Evolutionary conservation across 176 grass and related monocot genomes (phyloP), one percentile per base, ranked within the genome.

Genomic region (Oryza nivara): DNA sequence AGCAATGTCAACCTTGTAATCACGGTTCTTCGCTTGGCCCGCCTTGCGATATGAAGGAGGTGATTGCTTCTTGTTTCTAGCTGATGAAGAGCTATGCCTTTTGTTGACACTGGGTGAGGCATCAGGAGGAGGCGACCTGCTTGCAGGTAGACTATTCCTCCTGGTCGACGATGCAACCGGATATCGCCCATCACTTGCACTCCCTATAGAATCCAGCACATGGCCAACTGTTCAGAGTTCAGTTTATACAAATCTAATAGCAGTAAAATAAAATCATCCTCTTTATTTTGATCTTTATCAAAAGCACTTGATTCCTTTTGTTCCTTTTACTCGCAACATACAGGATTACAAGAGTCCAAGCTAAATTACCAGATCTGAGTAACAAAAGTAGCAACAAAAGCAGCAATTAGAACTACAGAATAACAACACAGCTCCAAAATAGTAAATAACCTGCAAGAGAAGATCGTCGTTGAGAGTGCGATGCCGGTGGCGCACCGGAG

Each of bases 21-120:
- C 88, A 3, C 87, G 63, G n/a, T 80, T 91, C 74, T 90, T 90
- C 6, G 83, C 73, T 78, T 86, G 88, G 56, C 67, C 67, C n/a
- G 70, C 85, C 41, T 85, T 91, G 25, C 41, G 28, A 30, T 77
- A 51, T 75, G 84, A 88, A 82, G 92, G 76, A 1, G 89, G 89
- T 0, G 96, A 95, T 26, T 91, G 79, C 75, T 82, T 99, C 84
- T 96, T 94, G 83, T 86, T 92, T 83, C 93, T 90, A 81, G 85
- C 75, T 15, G 93, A 88, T 68, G 92, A 60, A 65, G 88, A 85
- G 79, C 66, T 74, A 48, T 67, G 87, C 75, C 86, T 80, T 78
- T 86, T 83, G 54, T 91, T 87, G n/a, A 90, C 49, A 51, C 76
- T 85, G 46, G 91, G 88, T 36, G 90, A 96, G 13, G 67, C 89